Base-by-base conservation (phyloP, 495 filamentous ascomycete genomes). In the Neurospora terricola region DNA sequence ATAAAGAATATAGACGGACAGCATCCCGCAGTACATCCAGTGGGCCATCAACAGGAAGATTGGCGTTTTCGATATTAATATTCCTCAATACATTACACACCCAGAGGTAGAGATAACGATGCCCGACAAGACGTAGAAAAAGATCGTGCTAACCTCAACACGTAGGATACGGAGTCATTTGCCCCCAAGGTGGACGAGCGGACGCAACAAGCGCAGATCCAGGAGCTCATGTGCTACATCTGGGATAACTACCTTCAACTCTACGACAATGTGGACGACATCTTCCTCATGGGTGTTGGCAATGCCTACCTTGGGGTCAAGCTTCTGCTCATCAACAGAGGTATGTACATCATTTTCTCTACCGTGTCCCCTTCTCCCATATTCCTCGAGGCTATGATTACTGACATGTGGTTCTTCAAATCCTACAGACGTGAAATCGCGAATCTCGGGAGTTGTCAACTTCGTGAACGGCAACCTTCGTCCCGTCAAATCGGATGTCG, bases 201-300 rank as follows among this genome's bases (percentile, higher is more conserved):
- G 38, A 75, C 78, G 1, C 66, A 85, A 9, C 81, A 88, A 71
- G 83, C 85, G 1, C 88, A 90, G 54, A 90, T 90, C 0, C 87
- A 91, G 71, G 92, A 96, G 74, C 82, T 98, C 9, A 91, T 93
- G 21, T 88, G 87, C 71, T 98, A 97, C 77, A 80, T 99, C 39
- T 99, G 96, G 96, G 95, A 98, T 76, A 99, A 99, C 77, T 97
- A 97, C 76, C 91, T 99, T 40, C 92, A 97, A 86, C 90, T 91
- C 5, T 87, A 89, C 73, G 88, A 93, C 8, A 45, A 45, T 8
- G 78, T 74, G 5, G 88, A 90, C 1, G 87, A 94, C 30, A 86
- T 98, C 30, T 90, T 95, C 79, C 85, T 98, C 54, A 82, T 99
- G 69, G 95, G 96, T 5, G 87, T 96, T 3, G 96, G 96, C 11